Conservation (phyloP, 768 basidiomycete species). For the Russula compacta region DNA sequence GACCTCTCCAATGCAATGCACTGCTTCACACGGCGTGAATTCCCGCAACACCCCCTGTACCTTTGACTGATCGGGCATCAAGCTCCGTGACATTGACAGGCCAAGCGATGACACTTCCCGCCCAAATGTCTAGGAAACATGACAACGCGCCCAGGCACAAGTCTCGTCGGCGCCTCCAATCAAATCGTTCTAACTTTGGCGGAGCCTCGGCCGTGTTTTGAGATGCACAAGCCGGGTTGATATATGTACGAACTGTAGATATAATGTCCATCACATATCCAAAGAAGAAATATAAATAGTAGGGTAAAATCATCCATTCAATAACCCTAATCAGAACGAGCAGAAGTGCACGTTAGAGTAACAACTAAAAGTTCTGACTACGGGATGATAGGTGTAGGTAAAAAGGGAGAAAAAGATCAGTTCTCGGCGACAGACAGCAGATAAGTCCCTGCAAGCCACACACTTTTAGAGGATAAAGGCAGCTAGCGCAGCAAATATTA, state of each 20-base stretch:
- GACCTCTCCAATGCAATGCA: no score
- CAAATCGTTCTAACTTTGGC: no score
- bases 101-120: no score
- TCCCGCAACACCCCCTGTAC: no score
- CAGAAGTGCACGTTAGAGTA: background rate
- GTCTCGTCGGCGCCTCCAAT: background rate
- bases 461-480: constrained; percentile 10
- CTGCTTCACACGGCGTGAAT: no score
- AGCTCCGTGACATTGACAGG: no score
- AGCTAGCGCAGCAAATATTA: constrained; percentile 11
- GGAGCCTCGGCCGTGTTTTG: background rate
- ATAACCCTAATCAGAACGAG: background rate
- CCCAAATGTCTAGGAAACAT: no score
- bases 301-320: background rate
- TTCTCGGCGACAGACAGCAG: background rate
- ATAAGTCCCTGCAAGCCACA: background rate
- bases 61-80: no score
- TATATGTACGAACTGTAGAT: background rate
- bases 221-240: background rate
- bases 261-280: constrained; percentile 10
- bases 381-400: background rate
- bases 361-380: background rate
- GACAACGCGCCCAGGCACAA: background rate
- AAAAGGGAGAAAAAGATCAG: background rate
- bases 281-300: background rate